Percentiles rank a stretch among this genome's conserved stretches.
Evolutionary conservation across 1,284 basidiomycete species (phyloP).

Genomic region (Apiotrichum siamense): DNA sequence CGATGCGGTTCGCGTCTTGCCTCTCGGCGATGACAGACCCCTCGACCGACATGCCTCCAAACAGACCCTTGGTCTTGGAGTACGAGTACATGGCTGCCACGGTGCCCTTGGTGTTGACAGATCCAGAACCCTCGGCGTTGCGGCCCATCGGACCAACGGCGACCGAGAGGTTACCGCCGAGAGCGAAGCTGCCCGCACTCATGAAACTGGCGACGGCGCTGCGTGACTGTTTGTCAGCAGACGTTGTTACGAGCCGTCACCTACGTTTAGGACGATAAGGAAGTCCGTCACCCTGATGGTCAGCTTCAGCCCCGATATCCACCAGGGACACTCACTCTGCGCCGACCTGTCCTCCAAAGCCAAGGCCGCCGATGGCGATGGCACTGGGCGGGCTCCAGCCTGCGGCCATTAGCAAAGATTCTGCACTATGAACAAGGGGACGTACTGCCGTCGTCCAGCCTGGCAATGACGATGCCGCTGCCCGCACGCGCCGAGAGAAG

Average conservation of each 20-base stretch:
- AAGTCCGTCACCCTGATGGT: slow-evolving; percentile 78
- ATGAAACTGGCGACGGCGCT: slow-evolving; percentile 74
- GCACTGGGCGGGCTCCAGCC: slow-evolving; percentile 92
- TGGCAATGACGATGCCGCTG: slow-evolving; percentile 85
- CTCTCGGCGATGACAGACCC: slow-evolving; percentile 92
- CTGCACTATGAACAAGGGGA: no score
- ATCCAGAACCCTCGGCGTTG: slow-evolving; percentile 86
- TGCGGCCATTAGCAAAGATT: slow-evolving; percentile 33
- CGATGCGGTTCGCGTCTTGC: slow-evolving; percentile 78
- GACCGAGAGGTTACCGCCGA: slow-evolving; percentile 45
- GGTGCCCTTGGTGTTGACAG: slow-evolving; percentile 78
- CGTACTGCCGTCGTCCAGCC: slow-evolving; percentile 73
- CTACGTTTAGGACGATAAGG: slow-evolving; percentile 78
- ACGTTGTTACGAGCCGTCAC: neutral
- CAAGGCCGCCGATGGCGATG: slow-evolving; percentile 89
- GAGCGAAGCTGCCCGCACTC: slow-evolving; percentile 78
- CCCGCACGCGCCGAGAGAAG: slow-evolving; percentile 63
- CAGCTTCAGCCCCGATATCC: slow-evolving; percentile 50
- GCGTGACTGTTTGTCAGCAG: slow-evolving; percentile 38
- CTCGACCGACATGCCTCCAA: slow-evolving; percentile 73
- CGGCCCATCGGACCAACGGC: slow-evolving; percentile 90
- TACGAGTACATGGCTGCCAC: slow-evolving; percentile 96
- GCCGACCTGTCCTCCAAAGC: slow-evolving; percentile 67
- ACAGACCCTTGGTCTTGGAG: slow-evolving; percentile 87
- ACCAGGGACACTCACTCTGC: slow-evolving; percentile 48